A percentile compares a stretch with the other conserved stretches of the same genome.
phyloP scores from a whole-genome alignment of 257 asterid genomes.

The Ophiorrhiza pumila region DNA sequence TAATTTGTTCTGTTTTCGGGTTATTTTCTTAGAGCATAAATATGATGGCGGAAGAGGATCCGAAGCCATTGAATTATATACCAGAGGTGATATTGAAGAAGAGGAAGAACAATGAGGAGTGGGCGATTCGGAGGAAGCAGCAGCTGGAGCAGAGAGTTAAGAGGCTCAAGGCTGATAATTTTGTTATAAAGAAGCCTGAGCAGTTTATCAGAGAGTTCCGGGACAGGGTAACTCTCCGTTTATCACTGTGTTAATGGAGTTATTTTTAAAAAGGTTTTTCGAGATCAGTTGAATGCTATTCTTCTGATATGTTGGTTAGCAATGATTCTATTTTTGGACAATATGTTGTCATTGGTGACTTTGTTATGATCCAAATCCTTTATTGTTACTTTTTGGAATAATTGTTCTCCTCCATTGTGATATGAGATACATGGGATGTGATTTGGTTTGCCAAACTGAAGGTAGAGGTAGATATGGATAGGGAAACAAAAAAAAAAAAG shows the following conservation, averaged over 20 bases:
- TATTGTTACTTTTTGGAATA: background rate
- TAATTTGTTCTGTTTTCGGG: background rate
- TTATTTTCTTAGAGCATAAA: background rate
- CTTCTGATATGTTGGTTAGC: background rate
- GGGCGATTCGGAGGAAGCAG: conserved; percentile 76
- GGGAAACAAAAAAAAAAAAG: background rate
- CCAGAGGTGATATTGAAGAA: conserved; percentile 87
- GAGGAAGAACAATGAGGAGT: conserved; percentile 83
- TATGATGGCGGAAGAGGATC: conserved; percentile 61
- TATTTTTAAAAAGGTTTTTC: no score
- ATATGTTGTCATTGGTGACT: background rate
- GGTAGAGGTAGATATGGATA: background rate
- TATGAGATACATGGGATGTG: background rate
- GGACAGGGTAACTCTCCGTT: conserved; percentile 49
- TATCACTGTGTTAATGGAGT: background rate
- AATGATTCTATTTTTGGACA: background rate
- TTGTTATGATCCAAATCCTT: background rate
- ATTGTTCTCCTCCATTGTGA: background rate
- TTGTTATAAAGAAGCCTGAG: conserved; percentile 74
- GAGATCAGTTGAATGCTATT: background rate
- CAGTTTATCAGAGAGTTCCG: conserved; percentile 75
- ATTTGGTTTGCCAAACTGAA: conserved; percentile 2
- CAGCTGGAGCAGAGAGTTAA: conserved; percentile 65
- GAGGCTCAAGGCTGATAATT: conserved; percentile 43
- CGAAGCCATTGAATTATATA: conserved; percentile 50